Percentiles rank a stretch among this genome's conserved stretches.
Conservation (phyloP, 352 stramenopile species). For the Globisporangium okanoganense region DNA sequence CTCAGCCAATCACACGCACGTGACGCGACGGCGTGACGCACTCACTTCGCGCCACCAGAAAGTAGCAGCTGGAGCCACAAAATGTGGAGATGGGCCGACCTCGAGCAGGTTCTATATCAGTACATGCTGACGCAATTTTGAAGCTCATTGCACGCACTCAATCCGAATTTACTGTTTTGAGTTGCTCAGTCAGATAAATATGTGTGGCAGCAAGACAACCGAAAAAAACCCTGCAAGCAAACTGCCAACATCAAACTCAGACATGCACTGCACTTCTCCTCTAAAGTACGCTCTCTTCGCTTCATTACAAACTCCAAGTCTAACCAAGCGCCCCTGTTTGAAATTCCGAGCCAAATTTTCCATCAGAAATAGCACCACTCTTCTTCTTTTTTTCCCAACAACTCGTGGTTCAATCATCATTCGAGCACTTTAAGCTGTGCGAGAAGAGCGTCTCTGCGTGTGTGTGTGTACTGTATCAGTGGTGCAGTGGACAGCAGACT, state of each 20-base stretch:
- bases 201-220: not conserved
- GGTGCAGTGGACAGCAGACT: too few species aligned
- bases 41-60: constrained; percentile 2
- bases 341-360: not conserved
- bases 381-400: not conserved
- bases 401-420: not conserved
- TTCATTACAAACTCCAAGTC: constrained; percentile 11
- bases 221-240: not conserved
- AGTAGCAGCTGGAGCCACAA: not conserved
- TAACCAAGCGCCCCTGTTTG: not conserved
- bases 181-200: too few species aligned
- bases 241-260: constrained; percentile 1
- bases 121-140: too few species aligned
- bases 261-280: not conserved
- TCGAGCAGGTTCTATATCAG: too few species aligned
- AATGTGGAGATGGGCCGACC: too few species aligned
- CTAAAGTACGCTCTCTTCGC: not conserved
- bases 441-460: not conserved
- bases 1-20: constrained; percentile 9
- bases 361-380: not conserved
- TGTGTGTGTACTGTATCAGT: constrained; percentile 10
- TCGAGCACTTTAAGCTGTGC: not conserved
- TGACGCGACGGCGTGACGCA: constrained; percentile 9
- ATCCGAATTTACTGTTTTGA: too few species aligned
- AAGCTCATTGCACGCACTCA: too few species aligned